A percentile compares a stretch with the other conserved stretches of the same genome.
Evolutionary conservation across 2,329 filamentous ascomycete genomes (phyloP).

Genomic region (Parascedosporium putredinis): DNA sequence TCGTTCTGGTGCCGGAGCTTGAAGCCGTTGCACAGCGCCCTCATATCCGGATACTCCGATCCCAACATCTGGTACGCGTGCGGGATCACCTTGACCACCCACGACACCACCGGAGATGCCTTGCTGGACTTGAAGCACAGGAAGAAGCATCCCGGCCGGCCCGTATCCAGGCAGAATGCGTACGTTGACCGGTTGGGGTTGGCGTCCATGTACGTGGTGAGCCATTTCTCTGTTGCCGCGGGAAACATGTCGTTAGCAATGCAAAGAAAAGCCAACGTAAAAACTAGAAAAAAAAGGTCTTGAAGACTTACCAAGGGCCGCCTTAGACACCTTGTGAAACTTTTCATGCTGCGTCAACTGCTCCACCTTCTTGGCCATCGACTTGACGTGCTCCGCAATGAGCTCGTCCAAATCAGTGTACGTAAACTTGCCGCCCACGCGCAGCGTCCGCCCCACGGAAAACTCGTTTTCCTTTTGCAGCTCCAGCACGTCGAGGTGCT

Average conservation of each 20-base stretch:
- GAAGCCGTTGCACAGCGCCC: conserved; percentile 92
- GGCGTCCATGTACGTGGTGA: conserved; percentile 89
- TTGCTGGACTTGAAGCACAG: conserved; percentile 92
- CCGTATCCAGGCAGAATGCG: conserved; percentile 87
- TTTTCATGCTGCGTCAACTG: conserved; percentile 94
- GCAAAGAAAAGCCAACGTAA: neutral
- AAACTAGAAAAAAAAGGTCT: neutral
- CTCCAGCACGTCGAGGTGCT: conserved; percentile 95
- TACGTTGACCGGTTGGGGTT: conserved; percentile 92
- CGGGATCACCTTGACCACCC: conserved; percentile 84
- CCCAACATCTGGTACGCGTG: conserved; percentile 87
- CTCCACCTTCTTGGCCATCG: conserved; percentile 95
- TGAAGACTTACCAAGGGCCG: conserved; percentile 61
- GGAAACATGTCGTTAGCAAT: neutral
- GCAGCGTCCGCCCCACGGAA: conserved; percentile 75
- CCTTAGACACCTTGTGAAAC: conserved; percentile 67
- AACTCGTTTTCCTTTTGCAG: conserved; percentile 97
- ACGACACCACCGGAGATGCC: conserved; percentile 60
- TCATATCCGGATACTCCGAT: conserved; percentile 87
- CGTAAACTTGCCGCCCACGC: conserved; percentile 77
- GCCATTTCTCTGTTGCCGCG: conserved; percentile 68
- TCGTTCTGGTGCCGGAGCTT: conserved; percentile 66
- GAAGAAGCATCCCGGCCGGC: conserved; percentile 88
- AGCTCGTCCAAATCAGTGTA: conserved; percentile 96
- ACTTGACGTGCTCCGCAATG: conserved; percentile 94